Conservation (phyloP, 495 filamentous ascomycete genomes). For the Xylaria curta region DNA sequence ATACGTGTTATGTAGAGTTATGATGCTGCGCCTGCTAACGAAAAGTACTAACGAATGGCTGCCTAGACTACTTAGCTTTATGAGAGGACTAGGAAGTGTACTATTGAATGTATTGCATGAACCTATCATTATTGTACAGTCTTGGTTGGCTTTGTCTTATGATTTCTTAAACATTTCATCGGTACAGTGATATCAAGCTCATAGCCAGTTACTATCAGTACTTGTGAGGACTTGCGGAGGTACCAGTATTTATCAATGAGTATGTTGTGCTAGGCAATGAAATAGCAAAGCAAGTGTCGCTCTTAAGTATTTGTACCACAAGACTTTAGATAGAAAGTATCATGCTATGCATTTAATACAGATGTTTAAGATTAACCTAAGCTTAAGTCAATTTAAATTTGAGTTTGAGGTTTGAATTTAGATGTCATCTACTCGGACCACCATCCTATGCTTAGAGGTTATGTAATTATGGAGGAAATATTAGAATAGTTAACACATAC, state of each 20-base stretch:
- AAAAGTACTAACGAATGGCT: background rate
- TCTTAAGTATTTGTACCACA: no score
- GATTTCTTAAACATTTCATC: background rate
- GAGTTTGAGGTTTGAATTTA: background rate
- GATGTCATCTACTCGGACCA: no score
- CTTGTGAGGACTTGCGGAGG: background rate
- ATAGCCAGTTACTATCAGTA: background rate
- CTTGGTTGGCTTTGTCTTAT: background rate
- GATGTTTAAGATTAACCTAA: background rate
- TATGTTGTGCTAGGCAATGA: background rate
- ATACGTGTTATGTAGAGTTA: constrained; percentile 17
- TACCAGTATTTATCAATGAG: background rate
- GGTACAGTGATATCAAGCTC: background rate
- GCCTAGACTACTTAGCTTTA: background rate
- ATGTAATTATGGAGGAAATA: background rate
- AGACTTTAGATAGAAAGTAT: no score
- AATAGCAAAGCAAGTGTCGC: background rate
- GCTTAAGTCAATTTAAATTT: background rate
- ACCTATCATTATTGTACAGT: background rate
- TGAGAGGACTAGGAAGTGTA: background rate
- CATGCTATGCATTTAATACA: no score
- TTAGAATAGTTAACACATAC: background rate
- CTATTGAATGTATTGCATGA: constrained; percentile 4
- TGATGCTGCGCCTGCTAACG: background rate
- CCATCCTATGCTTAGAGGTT: background rate